Conservation (phyloP, 1,139 yeast species). For the Yamadazyma sp. region DNA sequence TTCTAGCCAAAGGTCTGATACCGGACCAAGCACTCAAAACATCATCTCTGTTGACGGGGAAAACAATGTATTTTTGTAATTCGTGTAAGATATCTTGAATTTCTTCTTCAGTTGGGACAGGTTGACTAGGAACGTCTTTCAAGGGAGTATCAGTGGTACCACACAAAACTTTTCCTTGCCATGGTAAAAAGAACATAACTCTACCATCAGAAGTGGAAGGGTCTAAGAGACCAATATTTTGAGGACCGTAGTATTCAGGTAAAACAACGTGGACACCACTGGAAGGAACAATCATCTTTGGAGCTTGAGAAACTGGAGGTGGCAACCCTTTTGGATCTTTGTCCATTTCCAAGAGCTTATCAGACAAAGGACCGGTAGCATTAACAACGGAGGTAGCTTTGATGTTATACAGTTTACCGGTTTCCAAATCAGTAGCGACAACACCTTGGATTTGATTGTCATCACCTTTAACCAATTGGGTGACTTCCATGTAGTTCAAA, state of each 20-base stretch:
- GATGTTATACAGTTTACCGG: constrained; percentile 59
- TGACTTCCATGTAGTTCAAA: constrained; percentile 82
- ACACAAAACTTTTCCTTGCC: constrained; percentile 97
- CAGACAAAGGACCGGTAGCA: constrained; percentile 95
- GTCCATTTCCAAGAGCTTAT: constrained; percentile 84
- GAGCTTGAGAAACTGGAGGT: constrained; percentile 45
- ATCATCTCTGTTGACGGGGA: constrained; percentile 87
- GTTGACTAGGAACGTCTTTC: constrained; percentile 75
- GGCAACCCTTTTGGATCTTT: constrained; percentile 66
- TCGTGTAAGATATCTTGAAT: constrained; percentile 86
- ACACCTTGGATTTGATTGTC: constrained; percentile 70
- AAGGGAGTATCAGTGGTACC: constrained; percentile 93
- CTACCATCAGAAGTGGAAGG: constrained; percentile 94
- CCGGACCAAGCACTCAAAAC: constrained; percentile 97
- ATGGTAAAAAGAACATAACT: constrained; percentile 94
- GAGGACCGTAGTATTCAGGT: constrained; percentile 91
- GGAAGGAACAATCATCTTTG: constrained; percentile 90
- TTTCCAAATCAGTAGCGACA: constrained; percentile 70
- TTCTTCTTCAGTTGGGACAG: constrained; percentile 86
- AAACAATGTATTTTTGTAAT: constrained; percentile 83
- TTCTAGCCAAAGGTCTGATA: constrained; percentile 90
- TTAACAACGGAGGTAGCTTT: constrained; percentile 77
- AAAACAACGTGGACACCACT: constrained; percentile 91
- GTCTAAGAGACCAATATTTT: constrained; percentile 84
- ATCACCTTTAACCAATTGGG: constrained; percentile 66